A percentile compares a stretch with the other conserved stretches of the same genome.
Conservation (phyloP, 2,329 filamentous ascomycete genomes). For the Zarea fungicola region DNA sequence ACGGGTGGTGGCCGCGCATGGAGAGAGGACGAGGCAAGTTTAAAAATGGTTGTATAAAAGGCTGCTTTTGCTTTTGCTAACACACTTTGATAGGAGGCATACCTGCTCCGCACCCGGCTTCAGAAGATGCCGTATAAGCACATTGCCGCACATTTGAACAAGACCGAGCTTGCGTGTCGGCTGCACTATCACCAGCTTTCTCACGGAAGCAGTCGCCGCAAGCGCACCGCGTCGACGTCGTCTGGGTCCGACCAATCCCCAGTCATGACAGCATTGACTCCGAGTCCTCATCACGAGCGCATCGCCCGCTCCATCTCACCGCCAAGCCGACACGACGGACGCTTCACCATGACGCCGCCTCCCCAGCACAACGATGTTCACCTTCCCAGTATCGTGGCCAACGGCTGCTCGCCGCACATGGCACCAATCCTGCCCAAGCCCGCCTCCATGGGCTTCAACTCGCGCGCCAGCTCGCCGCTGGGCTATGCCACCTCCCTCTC, state of each 20-base stretch:
- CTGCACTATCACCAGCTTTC: slow-evolving; percentile 84
- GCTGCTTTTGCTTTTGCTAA: slow-evolving; percentile 16
- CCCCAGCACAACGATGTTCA: slow-evolving; percentile 42
- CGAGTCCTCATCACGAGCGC: slow-evolving; percentile 47
- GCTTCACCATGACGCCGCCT: slow-evolving; percentile 39
- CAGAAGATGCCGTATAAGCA: slow-evolving; percentile 92
- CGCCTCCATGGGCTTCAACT: slow-evolving; percentile 41
- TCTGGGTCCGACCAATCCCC: slow-evolving; percentile 54
- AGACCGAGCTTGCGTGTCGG: slow-evolving; percentile 82
- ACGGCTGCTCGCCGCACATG: slow-evolving; percentile 42
- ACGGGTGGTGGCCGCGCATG: slow-evolving; percentile 74
- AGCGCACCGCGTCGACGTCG: slow-evolving; percentile 66
- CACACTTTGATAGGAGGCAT: slow-evolving; percentile 58
- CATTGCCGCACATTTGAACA: slow-evolving; percentile 78
- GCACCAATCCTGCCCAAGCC: slow-evolving; percentile 65
- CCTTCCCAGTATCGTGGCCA: slow-evolving; percentile 48
- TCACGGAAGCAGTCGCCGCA: slow-evolving; percentile 74
- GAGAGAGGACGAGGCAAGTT: slow-evolving; percentile 76
- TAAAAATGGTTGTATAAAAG: too few species aligned
- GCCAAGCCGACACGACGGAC: slow-evolving; percentile 31
- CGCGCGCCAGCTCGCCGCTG: slow-evolving; percentile 30
- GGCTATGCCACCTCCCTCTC: slow-evolving; percentile 37
- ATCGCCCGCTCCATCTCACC: slow-evolving; percentile 46
- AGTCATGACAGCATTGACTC: slow-evolving; percentile 40
- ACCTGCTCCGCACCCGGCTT: slow-evolving; percentile 75